A percentile compares a stretch with the other conserved stretches of the same genome.
These are phyloP conservation scores for Neopestalotiopsis sp. DNA, from an alignment of 2,329 filamentous ascomycete genomes.

Conservation along the genomic window DNA sequence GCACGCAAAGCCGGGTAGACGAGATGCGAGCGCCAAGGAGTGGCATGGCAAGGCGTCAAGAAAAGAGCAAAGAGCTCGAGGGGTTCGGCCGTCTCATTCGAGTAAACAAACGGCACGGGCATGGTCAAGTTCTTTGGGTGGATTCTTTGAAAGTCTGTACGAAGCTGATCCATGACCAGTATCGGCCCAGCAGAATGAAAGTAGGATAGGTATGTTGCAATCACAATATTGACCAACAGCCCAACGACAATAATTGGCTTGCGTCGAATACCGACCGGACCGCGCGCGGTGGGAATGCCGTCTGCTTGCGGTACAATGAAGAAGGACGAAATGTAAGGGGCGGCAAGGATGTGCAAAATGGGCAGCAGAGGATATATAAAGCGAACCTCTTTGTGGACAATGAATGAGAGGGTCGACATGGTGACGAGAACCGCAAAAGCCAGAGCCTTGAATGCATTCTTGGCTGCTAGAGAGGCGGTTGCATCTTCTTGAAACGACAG, in stretches of 20 bases:
- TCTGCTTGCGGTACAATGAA: conserved; percentile 54
- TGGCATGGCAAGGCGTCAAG: conserved; percentile 94
- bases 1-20: conserved; percentile 76
- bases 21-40: conserved; percentile 91
- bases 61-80: conserved; percentile 74
- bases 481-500: conserved; percentile 52
- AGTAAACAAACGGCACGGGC: conserved; percentile 30
- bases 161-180: conserved; percentile 75
- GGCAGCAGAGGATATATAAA: conserved; percentile 95
- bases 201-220: conserved; percentile 76
- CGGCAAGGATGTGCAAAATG: conserved; percentile 80
- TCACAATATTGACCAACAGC: conserved; percentile 69
- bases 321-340: conserved; percentile 68
- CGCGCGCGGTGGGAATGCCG: conserved; percentile 33
- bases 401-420: conserved; percentile 70
- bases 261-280: conserved; percentile 46
- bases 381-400: conserved; percentile 95
- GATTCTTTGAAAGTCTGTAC: conserved; percentile 70
- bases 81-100: conserved; percentile 31
- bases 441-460: conserved; percentile 58
- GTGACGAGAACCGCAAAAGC: conserved; percentile 65
- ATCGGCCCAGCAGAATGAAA: conserved; percentile 84
- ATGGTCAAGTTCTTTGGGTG: conserved; percentile 49
- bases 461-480: conserved; percentile 38
- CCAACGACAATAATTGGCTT: conserved; percentile 62